These are phyloP conservation scores for Dorcoceras hygrometricum DNA, from an alignment of 257 asterid genomes.

Conservation along the genomic window DNA sequence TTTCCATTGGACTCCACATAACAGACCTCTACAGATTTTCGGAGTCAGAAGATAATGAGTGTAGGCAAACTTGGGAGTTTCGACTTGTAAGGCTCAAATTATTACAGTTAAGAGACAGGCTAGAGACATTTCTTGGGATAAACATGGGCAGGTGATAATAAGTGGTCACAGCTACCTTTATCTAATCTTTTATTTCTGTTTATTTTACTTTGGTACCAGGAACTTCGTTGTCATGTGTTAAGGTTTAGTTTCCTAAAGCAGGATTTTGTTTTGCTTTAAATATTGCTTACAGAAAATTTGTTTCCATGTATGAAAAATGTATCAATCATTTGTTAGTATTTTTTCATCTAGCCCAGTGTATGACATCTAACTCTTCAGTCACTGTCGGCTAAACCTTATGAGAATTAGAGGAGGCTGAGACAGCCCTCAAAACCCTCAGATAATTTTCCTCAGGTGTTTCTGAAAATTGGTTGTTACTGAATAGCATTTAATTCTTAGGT, in stretches of 20 bases:
- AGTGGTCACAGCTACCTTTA: conserved; percentile 28
- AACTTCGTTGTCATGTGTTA: not conserved
- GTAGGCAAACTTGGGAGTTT: conserved; percentile 62
- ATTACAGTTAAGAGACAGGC: conserved; percentile 73
- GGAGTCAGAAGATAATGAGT: conserved; percentile 46
- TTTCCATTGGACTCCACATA: conserved; percentile 68
- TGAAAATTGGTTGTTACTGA: conserved; percentile 17
- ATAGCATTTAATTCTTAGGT: conserved; percentile 9
- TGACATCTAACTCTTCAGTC: conserved; percentile 13
- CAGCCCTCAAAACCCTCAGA: conserved; percentile 14
- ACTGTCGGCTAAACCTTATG: not conserved
- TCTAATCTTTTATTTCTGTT: conserved; percentile 19
- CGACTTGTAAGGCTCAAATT: conserved; percentile 79
- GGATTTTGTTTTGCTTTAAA: conserved; percentile 17
- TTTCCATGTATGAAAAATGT: conserved; percentile 8
- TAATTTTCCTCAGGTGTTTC: conserved; percentile 14
- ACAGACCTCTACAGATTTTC: conserved; percentile 66
- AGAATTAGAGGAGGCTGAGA: conserved; percentile 16
- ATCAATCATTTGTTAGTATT: conserved; percentile 15
- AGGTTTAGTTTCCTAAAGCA: conserved; percentile 18
- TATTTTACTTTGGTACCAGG: conserved; percentile 14
- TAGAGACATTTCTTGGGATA: conserved; percentile 93
- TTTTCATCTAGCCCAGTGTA: conserved; percentile 6
- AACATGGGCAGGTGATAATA: conserved; percentile 93
- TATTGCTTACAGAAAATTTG: conserved; percentile 5